A percentile compares a stretch with the other conserved stretches of the same genome.
phyloP scores from a whole-genome alignment of 441 rosid genomes.

The Gossypium laxum region DNA sequence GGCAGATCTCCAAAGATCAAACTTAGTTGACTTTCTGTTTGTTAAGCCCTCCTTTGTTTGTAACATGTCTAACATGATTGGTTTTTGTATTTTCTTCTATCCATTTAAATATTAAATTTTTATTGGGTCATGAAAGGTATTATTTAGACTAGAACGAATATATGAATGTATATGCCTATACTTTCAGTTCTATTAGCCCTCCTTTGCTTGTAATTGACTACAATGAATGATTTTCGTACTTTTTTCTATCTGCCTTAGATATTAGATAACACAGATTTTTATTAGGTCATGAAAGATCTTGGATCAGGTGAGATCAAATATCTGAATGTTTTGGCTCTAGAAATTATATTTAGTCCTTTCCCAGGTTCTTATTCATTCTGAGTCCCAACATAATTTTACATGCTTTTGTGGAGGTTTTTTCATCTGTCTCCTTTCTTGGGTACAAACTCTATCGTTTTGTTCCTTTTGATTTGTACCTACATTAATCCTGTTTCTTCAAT shows the following conservation, averaged over 20 bases:
- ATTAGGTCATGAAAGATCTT: neutral
- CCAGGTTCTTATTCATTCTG: neutral
- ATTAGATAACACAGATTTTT: neutral
- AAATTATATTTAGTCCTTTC: neutral
- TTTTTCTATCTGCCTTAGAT: neutral
- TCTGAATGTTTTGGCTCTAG: neutral
- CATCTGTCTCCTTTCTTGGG: neutral
- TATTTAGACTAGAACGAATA: neutral
- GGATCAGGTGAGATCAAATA: neutral
- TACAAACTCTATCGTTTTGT: neutral
- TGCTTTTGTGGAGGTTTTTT: neutral
- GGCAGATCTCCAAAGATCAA: neutral
- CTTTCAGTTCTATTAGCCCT: neutral
- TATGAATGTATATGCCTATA: neutral
- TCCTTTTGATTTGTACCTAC: neutral
- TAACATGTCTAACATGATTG: neutral
- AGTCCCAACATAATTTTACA: neutral
- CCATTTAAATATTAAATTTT: neutral
- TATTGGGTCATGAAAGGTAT: neutral
- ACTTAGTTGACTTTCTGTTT: neutral
- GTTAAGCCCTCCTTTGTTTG: neutral
- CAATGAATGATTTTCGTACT: neutral
- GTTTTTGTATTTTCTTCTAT: neutral
- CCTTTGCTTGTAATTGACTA: neutral
- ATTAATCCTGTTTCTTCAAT: constrained; percentile 25